These are phyloP conservation scores for Tephrocybe sp. DNA, from an alignment of 768 basidiomycete species.

Conservation along the genomic window DNA sequence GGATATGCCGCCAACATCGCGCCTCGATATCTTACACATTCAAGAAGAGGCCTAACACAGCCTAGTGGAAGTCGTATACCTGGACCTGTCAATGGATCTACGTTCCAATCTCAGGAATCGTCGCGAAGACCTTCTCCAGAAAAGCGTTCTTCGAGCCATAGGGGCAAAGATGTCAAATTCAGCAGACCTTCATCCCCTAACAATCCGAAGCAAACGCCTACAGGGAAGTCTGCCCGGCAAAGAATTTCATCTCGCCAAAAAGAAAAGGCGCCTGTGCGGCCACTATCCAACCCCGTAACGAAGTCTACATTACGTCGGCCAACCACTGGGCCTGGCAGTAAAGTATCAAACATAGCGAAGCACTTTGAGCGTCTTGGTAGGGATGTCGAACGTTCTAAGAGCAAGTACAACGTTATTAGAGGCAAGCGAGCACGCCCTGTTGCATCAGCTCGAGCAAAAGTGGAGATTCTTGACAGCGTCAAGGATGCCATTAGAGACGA, in stretches of 20 bases:
- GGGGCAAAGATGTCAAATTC: slow-evolving; percentile 39
- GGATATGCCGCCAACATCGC: slow-evolving; percentile 94
- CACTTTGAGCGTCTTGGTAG: slow-evolving; percentile 86
- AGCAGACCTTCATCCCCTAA: slow-evolving; percentile 49
- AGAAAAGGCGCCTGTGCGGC: slow-evolving; percentile 45
- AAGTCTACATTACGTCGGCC: slow-evolving; percentile 61
- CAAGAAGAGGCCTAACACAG: slow-evolving; percentile 43
- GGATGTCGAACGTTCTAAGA: slow-evolving; percentile 72
- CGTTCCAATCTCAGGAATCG: slow-evolving; percentile 55
- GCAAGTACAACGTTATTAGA: slow-evolving; percentile 83
- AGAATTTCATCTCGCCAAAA: slow-evolving; percentile 36
- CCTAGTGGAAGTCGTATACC: slow-evolving; percentile 48
- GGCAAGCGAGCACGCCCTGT: slow-evolving; percentile 89
- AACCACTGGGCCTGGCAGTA: slow-evolving; percentile 49
- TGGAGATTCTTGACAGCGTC: slow-evolving; percentile 85
- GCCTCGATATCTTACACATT: slow-evolving; percentile 64
- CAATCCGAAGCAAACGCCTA: slow-evolving; percentile 29
- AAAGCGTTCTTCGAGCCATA: slow-evolving; percentile 45
- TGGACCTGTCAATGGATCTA: slow-evolving; percentile 44
- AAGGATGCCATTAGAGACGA: slow-evolving; percentile 89
- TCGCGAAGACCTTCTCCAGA: slow-evolving; percentile 76
- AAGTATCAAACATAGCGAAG: slow-evolving; percentile 86
- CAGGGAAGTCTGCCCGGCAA: slow-evolving; percentile 37
- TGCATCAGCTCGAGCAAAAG: slow-evolving; percentile 82
- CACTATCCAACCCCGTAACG: slow-evolving; percentile 36